Evolutionary conservation across 176 grass and related monocot species (phyloP), one percentile per base, ranked within the genome.

Genomic region (Triticum turgidum): DNA sequence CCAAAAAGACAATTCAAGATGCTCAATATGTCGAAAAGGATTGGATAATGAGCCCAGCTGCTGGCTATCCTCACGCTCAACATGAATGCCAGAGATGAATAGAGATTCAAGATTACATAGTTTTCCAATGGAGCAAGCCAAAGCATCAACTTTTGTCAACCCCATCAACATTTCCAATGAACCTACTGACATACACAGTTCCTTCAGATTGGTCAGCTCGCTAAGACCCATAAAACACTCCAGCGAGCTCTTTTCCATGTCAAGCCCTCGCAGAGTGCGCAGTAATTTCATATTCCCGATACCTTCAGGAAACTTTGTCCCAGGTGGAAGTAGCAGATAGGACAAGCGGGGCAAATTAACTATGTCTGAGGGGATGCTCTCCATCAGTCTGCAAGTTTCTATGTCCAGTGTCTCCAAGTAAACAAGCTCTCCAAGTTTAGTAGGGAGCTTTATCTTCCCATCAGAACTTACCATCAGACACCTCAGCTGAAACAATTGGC

Each of bases 1-100:
- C 63, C 63, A 67, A 1, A 0, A 0, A 0, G 0, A 0, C 12
- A 67, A 6, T 30, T 3, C 0, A 15, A 67, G 64, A 1, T 1
- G 6, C 64, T 67, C 64, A 3, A 67, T 67, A 67, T 33, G 64
- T 7, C 17, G 6, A 17, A 67, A 17, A 67, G 29, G 64, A 67
- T 2, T 37, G 2, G 61, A 64, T 25, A 27, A 64, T 64, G n/a
- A 64, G n/a, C 22, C 21, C 22, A 63, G 22, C n/a, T 63, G 21
- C 45, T 47, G 45, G 45, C 11, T 47, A 47, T 14, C 11, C n/a
- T 64, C 61, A 64, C 11, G 9, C 11, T n/a, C 22, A 63, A 12
- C 22, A 64, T 1, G 22, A 4, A 0, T 0, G n/a, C 3, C 9
- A 27, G 1, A 12, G 9, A 12, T 11, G 1, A 4, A 1, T 4